phyloP scores from a whole-genome alignment of 345 rosid species.

The Eutrema yunnanense region DNA sequence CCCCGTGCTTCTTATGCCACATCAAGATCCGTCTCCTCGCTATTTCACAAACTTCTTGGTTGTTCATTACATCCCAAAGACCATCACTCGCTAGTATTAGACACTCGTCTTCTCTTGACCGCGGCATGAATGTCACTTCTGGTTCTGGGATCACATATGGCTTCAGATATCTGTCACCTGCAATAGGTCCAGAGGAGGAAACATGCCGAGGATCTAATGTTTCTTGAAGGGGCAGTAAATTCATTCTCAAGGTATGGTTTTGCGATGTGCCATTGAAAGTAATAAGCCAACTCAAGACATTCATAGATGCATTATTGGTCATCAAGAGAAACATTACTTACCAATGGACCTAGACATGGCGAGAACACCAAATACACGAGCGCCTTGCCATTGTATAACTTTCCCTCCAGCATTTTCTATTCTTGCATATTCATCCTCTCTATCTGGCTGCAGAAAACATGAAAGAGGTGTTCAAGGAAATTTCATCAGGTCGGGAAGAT shows the following conservation, averaged over 20 bases:
- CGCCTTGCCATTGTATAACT: slow-evolving; percentile 97
- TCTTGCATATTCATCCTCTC: slow-evolving; percentile 92
- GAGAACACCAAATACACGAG: slow-evolving; percentile 94
- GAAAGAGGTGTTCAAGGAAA: background rate
- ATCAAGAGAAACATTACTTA: slow-evolving; percentile 26
- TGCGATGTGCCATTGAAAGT: background rate
- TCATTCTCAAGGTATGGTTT: background rate
- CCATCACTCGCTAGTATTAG: slow-evolving; percentile 90
- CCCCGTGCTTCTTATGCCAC: slow-evolving; percentile 86
- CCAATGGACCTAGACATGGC: slow-evolving; percentile 99
- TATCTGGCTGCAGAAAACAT: slow-evolving; percentile 61
- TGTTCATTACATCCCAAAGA: slow-evolving; percentile 91
- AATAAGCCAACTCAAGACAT: slow-evolving; percentile 1
- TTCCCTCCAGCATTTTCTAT: slow-evolving; percentile 97
- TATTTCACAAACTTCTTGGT: slow-evolving; percentile 87
- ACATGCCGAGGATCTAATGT: slow-evolving; percentile 15
- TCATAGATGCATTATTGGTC: background rate
- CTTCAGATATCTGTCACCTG: slow-evolving; percentile 92
- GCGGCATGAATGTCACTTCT: slow-evolving; percentile 72
- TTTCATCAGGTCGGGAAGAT: background rate
- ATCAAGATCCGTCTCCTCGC: slow-evolving; percentile 74
- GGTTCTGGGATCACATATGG: slow-evolving; percentile 97
- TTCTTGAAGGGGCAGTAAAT: background rate
- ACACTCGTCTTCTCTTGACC: slow-evolving; percentile 91
- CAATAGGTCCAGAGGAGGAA: slow-evolving; percentile 13